Conservation (phyloP, 805 yeast species). For the Myxozyma lipomycoides region DNA sequence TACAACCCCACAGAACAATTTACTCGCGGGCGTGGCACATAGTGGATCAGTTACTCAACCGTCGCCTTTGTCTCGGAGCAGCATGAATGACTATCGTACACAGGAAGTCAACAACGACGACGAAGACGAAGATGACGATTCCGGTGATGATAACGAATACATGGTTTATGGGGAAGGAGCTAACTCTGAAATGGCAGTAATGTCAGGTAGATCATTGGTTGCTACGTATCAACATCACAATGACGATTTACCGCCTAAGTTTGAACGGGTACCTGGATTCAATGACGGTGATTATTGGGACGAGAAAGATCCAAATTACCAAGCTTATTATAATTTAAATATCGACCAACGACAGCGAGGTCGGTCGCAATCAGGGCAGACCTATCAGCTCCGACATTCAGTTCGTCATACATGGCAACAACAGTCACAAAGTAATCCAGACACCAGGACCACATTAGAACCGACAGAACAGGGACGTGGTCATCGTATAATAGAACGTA, state of each 20-base stretch:
- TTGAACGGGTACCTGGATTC: constrained; percentile 47
- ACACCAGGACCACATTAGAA: constrained; percentile 9
- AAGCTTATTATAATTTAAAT: background rate
- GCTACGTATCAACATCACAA: background rate
- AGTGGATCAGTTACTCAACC: background rate
- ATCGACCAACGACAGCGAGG: too few species aligned
- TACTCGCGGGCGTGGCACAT: too few species aligned
- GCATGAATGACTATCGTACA: constrained; percentile 2
- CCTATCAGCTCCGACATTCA: background rate
- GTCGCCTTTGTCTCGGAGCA: background rate
- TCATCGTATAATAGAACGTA: constrained; percentile 13
- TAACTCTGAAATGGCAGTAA: constrained; percentile 7
- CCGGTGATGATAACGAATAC: constrained; percentile 18
- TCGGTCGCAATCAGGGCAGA: background rate
- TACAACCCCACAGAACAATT: too few species aligned
- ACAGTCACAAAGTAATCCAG: too few species aligned
- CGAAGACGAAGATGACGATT: constrained; percentile 29
- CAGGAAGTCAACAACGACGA: too few species aligned
- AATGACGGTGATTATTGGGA: constrained; percentile 47
- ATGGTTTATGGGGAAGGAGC: constrained; percentile 10
- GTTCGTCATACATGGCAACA: background rate
- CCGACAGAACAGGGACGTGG: constrained; percentile 9
- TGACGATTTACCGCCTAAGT: constrained; percentile 42
- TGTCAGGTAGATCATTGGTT: background rate
- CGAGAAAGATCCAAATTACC: constrained; percentile 32